These are phyloP conservation scores for Fonsecaea pedrosoi DNA, from an alignment of 2,329 filamentous ascomycete species.

Conservation along the genomic window DNA sequence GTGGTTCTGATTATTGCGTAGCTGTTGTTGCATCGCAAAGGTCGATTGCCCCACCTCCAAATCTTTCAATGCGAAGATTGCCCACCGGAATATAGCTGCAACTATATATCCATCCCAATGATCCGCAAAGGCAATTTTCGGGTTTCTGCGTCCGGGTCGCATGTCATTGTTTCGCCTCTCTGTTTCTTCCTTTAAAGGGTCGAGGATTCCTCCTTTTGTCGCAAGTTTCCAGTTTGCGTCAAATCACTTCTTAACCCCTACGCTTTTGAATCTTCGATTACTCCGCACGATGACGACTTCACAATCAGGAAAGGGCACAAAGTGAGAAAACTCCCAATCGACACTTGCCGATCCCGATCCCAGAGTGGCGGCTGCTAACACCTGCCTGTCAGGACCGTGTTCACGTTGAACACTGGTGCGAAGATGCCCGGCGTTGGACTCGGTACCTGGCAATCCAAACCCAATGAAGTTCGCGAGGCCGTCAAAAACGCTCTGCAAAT, in stretches of 20 bases:
- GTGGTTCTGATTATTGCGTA: constrained; percentile 18
- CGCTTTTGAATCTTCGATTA: constrained; percentile 14
- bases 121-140: constrained; percentile 12
- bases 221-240: constrained; percentile 9
- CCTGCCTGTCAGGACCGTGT: constrained; percentile 36
- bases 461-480: constrained; percentile 71
- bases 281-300: constrained; percentile 33
- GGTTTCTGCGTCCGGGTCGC: constrained; percentile 16
- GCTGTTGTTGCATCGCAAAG: constrained; percentile 21
- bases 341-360: background rate
- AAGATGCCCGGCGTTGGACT: constrained; percentile 68
- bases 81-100: constrained; percentile 34
- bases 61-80: background rate
- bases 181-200: constrained; percentile 22
- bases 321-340: constrained; percentile 25
- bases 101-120: constrained; percentile 26
- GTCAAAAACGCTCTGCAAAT: constrained; percentile 71
- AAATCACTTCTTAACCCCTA: constrained; percentile 8
- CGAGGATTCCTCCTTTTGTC: constrained; percentile 21
- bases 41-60: constrained; percentile 19
- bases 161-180: constrained; percentile 28
- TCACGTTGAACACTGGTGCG: constrained; percentile 49
- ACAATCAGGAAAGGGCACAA: constrained; percentile 37
- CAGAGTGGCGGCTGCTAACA: constrained; percentile 12
- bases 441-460: constrained; percentile 78